phyloP scores from a whole-genome alignment of 352 stramenopile species.

The Phytophthora pini region DNA sequence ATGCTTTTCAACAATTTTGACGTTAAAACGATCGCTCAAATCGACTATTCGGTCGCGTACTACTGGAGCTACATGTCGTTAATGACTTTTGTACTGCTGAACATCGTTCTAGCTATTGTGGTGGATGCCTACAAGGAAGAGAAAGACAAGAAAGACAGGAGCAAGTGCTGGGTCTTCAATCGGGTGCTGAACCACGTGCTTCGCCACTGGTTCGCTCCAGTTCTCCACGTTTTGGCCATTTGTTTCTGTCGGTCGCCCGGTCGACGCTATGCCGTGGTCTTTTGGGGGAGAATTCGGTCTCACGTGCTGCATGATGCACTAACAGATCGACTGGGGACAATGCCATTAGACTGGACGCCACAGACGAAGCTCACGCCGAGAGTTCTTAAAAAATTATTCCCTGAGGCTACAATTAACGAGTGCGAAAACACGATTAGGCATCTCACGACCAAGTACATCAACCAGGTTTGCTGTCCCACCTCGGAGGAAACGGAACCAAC shows the following conservation, averaged over 20 bases:
- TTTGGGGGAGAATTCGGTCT: constrained; percentile 31
- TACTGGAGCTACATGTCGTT: constrained; percentile 78
- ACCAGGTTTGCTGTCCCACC: constrained; percentile 16
- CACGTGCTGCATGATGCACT: constrained; percentile 27
- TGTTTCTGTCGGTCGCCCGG: constrained; percentile 8
- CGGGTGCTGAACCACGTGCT: constrained; percentile 24
- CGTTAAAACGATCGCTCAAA: constrained; percentile 44
- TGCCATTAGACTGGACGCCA: constrained; percentile 25
- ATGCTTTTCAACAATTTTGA: constrained; percentile 78
- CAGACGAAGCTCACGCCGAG: constrained; percentile 23
- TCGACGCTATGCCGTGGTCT: constrained; percentile 19
- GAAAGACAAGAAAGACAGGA: constrained; percentile 40
- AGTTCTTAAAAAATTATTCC: constrained; percentile 22
- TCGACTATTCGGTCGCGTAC: constrained; percentile 53
- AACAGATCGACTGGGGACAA: constrained; percentile 15
- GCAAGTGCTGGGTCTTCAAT: constrained; percentile 26
- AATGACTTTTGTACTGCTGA: constrained; percentile 70
- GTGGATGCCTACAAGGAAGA: constrained; percentile 63
- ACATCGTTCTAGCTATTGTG: constrained; percentile 76
- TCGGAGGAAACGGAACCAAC: constrained; percentile 15
- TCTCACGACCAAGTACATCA: constrained; percentile 13
- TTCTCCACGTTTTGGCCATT: constrained; percentile 9
- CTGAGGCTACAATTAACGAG: constrained; percentile 21
- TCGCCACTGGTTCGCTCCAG: constrained; percentile 17
- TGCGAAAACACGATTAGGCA: constrained; percentile 29